Base-by-base conservation (phyloP, 257 asterid species). In the Solanum appendiculatum region DNA sequence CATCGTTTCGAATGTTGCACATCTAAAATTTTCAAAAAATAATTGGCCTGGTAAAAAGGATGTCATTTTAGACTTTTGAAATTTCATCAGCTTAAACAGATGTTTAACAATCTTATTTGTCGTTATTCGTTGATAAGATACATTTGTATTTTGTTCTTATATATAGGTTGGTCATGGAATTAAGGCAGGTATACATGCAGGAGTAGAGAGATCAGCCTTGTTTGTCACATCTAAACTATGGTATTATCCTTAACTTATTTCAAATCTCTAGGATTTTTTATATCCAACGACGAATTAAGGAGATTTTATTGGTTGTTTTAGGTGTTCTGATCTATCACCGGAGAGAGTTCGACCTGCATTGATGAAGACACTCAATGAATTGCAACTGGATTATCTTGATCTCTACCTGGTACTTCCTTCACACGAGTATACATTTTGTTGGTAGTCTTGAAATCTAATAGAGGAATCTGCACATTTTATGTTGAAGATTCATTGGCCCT, bases 301-400 rank as follows among this genome's bases (percentile, higher is more conserved):
- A 27, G 21, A 25, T 46, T 2, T 18, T 54, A 5, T 51, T 46
- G 70, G 18, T 64, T 77, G 27, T 63, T 87, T 34, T 83, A 94
- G 98, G 97, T 95, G 97, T 87, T 90, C 90, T 8, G 97, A 93
- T 6, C 74, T 91, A 54, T 87, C 93, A 7, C 93, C 95, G 0
- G 93, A 93, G 77, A 93, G 95, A 75, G 96, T 95, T 75, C 86
- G 95, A 14, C 93, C 97, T 25, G 97, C 97, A 2, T 85, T 95
- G n/a, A 23, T 87, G 89, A 87, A 86, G 37, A 93, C 95, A 14
- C 97, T 94, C 11, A 33, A 64, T n/a, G 95, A 94, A 85, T 86
- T 95, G 88, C 92, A 91, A 88, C 94, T 90, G 6, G 97, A 93
- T 60, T 95, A 91, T 89, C 95, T 95, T n/a, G 98, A 95, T 88